Conservation (phyloP, 2,329 filamentous ascomycete genomes). For the Penicillium sp. region DNA sequence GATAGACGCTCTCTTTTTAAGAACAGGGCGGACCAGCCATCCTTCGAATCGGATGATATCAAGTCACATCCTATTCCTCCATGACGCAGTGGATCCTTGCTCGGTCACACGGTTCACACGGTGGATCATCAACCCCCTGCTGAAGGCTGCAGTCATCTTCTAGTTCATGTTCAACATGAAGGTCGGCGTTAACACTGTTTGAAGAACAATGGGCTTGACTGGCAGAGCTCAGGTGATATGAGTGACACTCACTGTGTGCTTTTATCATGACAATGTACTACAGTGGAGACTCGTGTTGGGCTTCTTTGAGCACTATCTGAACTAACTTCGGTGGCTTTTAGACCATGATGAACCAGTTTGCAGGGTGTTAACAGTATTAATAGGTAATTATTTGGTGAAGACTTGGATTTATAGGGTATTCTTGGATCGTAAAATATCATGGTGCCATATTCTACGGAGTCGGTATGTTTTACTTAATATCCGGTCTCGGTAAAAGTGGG, state of each 20-base stretch:
- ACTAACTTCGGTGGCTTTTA: neutral
- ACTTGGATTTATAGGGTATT: neutral
- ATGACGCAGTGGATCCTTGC: constrained; percentile 2
- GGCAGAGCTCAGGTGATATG: neutral
- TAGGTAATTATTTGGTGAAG: neutral
- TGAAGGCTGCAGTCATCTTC: constrained; percentile 7
- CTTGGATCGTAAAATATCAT: neutral
- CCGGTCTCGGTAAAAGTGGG: neutral
- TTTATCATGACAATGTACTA: neutral
- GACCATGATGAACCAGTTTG: neutral
- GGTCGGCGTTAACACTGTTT: neutral
- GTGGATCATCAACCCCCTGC: constrained; percentile 1
- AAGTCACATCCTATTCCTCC: constrained; percentile 5
- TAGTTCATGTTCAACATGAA: neutral
- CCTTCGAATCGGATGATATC: constrained; percentile 11
- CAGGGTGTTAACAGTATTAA: neutral
- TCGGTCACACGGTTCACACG: constrained; percentile 6
- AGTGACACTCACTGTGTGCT: neutral
- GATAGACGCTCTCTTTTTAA: neutral
- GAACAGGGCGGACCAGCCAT: neutral
- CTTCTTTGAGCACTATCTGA: neutral
- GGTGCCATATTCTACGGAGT: too few species aligned
- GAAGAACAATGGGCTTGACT: neutral
- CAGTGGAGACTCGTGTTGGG: neutral
- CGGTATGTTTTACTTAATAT: neutral